Evolutionary conservation across 192 early-diverging fungal species (phyloP).

Genomic region (Coemansia sp.): DNA sequence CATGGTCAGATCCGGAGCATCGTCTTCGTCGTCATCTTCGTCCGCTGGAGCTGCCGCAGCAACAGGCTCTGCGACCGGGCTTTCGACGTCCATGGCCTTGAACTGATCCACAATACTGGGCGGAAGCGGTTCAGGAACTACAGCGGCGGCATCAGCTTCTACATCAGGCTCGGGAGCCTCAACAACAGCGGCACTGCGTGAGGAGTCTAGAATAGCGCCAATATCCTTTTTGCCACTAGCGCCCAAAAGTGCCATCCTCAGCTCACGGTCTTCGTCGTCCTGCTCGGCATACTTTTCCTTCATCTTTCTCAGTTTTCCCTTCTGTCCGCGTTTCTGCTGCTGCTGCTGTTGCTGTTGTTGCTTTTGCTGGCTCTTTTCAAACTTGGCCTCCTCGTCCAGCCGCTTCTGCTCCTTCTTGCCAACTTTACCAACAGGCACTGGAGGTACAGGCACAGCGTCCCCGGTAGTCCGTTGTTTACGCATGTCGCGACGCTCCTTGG

Average conservation of each 20-base stretch:
- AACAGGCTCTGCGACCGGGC: background rate
- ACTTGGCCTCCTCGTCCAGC: conserved; percentile 40
- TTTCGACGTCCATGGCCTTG: conserved; percentile 12
- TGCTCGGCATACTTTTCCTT: conserved; percentile 92
- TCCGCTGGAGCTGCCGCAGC: background rate
- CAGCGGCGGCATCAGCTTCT: background rate
- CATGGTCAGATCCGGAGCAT: conserved; percentile 32
- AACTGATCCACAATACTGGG: conserved; percentile 36
- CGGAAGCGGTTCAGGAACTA: conserved; percentile 2
- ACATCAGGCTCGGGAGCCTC: background rate
- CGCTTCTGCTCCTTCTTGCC: conserved; percentile 49
- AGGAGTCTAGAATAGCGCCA: conserved; percentile 10
- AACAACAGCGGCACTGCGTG: background rate
- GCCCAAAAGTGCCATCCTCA: conserved; percentile 81
- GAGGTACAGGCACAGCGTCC: background rate
- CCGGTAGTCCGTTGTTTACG: conserved; percentile 62
- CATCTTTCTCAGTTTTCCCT: conserved; percentile 86
- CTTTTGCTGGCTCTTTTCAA: conserved; percentile 25
- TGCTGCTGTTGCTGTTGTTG: conserved; percentile 38
- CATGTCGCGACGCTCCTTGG: conserved; percentile 82
- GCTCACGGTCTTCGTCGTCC: conserved; percentile 88
- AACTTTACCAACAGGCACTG: conserved; percentile 12
- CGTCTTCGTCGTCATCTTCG: conserved; percentile 47
- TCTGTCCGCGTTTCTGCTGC: conserved; percentile 76
- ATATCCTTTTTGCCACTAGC: conserved; percentile 60